phyloP scores from a whole-genome alignment of 1,284 basidiomycete genomes.

The Fomitopsis palustris region DNA sequence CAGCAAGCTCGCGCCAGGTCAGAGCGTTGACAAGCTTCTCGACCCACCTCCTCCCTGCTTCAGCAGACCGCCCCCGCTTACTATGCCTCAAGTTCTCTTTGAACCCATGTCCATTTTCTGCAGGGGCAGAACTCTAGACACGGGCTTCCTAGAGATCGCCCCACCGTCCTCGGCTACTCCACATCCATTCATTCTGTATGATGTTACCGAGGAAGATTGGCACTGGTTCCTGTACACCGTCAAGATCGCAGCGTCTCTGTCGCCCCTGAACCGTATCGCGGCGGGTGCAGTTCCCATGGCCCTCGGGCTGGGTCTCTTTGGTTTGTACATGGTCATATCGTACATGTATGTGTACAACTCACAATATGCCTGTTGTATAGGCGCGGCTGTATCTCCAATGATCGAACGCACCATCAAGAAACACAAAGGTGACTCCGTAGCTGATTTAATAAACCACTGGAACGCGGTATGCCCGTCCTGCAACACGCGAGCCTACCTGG shows the following conservation, averaged over 20 bases:
- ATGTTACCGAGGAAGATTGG: slow-evolving; percentile 21
- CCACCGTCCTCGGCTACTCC: slow-evolving; percentile 13
- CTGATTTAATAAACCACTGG: slow-evolving; percentile 15
- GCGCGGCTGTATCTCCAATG: not conserved
- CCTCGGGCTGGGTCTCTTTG: not conserved
- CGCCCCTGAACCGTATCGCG: slow-evolving; percentile 3
- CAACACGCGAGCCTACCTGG: not conserved
- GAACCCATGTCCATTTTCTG: slow-evolving; percentile 13
- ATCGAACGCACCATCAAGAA: slow-evolving; percentile 5
- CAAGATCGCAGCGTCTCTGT: slow-evolving; percentile 9
- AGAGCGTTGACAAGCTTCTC: not conserved
- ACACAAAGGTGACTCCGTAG: slow-evolving; percentile 12
- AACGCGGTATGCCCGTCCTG: slow-evolving; percentile 8
- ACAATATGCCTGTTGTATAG: not conserved
- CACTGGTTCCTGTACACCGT: slow-evolving; percentile 15
- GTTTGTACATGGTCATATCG: not conserved
- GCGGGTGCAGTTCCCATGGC: slow-evolving; percentile 10
- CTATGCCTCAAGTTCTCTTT: slow-evolving; percentile 13
- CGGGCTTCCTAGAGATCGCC: slow-evolving; percentile 15
- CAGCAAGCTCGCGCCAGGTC: not conserved
- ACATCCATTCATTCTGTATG: slow-evolving; percentile 22
- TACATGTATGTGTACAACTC: not conserved
- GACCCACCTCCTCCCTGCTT: not conserved
- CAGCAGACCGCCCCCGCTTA: not conserved
- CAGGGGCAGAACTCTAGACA: slow-evolving; percentile 10